Conservation (phyloP, 306 rosid genomes). For the Alnus glutinosa region DNA sequence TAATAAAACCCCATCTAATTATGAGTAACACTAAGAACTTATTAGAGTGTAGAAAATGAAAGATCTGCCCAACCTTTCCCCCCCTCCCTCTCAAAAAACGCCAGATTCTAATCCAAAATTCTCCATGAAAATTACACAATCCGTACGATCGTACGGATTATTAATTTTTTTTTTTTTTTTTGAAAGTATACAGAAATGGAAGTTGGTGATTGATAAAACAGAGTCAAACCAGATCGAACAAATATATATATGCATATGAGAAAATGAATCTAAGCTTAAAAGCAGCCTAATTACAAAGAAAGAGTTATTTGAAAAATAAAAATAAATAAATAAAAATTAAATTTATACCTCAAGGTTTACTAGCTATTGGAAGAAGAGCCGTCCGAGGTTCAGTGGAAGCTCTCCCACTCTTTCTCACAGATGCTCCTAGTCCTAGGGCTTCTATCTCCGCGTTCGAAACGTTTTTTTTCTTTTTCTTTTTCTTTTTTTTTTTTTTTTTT, state of each 20-base stretch:
- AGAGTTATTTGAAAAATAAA: not conserved
- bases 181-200: not conserved
- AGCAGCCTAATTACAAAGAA: not conserved
- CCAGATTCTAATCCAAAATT: not conserved
- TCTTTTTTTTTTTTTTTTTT: not conserved
- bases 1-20: too few relatives aligned
- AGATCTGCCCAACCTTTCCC: not conserved
- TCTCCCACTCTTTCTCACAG: not conserved
- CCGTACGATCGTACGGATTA: not conserved
- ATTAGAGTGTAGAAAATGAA: not conserved
- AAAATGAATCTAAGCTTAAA: not conserved
- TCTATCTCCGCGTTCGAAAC: not conserved
- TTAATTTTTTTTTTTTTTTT: too few relatives aligned
- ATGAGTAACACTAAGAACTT: not conserved
- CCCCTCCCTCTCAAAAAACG: not conserved
- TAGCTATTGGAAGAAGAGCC: not conserved
- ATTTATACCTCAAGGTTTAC: not conserved
- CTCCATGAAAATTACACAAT: not conserved
- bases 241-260: not conserved
- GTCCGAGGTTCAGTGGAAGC: not conserved
- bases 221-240: not conserved
- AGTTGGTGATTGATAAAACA: not conserved
- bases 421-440: not conserved
- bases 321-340: not conserved
- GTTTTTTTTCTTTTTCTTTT: not conserved